Percentiles rank a stretch among this genome's conserved stretches.
phyloP scores from a whole-genome alignment of 148 eudicot genomes.

The Silene conica region DNA sequence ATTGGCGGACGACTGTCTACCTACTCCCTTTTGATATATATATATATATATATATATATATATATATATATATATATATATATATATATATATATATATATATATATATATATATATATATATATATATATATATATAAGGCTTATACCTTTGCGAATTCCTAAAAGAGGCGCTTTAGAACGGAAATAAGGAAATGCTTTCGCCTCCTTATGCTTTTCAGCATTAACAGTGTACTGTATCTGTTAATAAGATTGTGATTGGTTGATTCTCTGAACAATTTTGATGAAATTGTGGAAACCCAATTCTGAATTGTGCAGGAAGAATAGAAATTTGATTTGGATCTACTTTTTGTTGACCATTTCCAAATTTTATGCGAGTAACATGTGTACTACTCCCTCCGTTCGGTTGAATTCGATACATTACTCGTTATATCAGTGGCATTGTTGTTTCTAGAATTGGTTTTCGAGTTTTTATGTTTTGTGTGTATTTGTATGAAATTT shows the following conservation, averaged over 20 bases:
- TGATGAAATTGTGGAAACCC: not conserved
- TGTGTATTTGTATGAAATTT: not conserved
- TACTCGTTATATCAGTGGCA: constrained; percentile 9
- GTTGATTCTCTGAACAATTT: constrained; percentile 2
- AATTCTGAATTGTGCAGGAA: constrained; percentile 13
- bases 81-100: too few relatives aligned
- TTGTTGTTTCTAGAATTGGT: not conserved
- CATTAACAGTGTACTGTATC: not conserved
- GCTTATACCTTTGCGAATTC: too few relatives aligned
- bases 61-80: too few relatives aligned
- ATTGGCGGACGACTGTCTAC: too few relatives aligned
- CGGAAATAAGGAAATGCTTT: too few relatives aligned
- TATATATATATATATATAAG: too few relatives aligned
- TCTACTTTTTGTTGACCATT: constrained; percentile 20
- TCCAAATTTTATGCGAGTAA: constrained; percentile 13
- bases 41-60: too few relatives aligned
- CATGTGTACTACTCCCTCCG: constrained; percentile 17
- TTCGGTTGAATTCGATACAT: too few relatives aligned
- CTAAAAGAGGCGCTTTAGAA: too few relatives aligned
- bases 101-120: too few relatives aligned
- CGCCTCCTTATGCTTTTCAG: too few relatives aligned
- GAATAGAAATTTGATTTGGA: constrained; percentile 21
- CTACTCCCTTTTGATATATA: too few relatives aligned
- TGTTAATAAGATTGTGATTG: constrained; percentile 2
- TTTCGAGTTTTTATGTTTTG: not conserved